Percentiles rank a stretch among this genome's conserved stretches.
phyloP scores from a whole-genome alignment of 2,329 filamentous ascomycete genomes.

The Aspergillus sp. region DNA sequence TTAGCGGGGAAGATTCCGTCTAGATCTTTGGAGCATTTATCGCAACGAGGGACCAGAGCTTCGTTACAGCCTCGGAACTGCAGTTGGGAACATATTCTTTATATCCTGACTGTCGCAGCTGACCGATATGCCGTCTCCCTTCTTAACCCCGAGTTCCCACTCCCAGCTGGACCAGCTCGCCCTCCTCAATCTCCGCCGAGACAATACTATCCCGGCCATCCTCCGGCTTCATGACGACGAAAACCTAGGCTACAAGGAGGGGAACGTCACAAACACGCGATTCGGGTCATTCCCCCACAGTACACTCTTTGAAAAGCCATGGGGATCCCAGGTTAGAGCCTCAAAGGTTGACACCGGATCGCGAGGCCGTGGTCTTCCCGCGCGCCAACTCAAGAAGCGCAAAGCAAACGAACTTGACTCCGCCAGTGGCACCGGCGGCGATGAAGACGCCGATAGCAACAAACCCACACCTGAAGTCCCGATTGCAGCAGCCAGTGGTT shows the following conservation, averaged over 20 bases:
- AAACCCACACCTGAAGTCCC: conserved; percentile 23
- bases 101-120: not conserved
- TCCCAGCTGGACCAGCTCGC: conserved; percentile 69
- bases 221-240: conserved; percentile 62
- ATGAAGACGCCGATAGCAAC: conserved; percentile 17
- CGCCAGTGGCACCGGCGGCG: conserved; percentile 22
- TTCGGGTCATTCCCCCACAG: conserved; percentile 89
- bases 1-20: conserved; percentile 10
- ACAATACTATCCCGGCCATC: conserved; percentile 76
- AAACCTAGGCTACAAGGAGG: conserved; percentile 71
- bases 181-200: conserved; percentile 84
- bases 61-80: not conserved
- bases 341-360: conserved; percentile 89
- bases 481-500: conserved; percentile 46
- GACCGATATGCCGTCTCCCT: conserved; percentile 62
- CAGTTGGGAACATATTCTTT: not conserved
- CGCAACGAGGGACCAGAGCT: conserved; percentile 12
- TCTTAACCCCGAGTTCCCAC: conserved; percentile 67
- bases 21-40: conserved; percentile 12
- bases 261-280: conserved; percentile 81
- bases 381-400: conserved; percentile 55
- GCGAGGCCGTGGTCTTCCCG: conserved; percentile 71
- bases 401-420: conserved; percentile 46
- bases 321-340: conserved; percentile 89
- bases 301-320: conserved; percentile 73